A percentile compares a stretch with the other conserved stretches of the same genome.
phyloP scores from a whole-genome alignment of 768 basidiomycete species.

The Boletus rufocinnamomeus region DNA sequence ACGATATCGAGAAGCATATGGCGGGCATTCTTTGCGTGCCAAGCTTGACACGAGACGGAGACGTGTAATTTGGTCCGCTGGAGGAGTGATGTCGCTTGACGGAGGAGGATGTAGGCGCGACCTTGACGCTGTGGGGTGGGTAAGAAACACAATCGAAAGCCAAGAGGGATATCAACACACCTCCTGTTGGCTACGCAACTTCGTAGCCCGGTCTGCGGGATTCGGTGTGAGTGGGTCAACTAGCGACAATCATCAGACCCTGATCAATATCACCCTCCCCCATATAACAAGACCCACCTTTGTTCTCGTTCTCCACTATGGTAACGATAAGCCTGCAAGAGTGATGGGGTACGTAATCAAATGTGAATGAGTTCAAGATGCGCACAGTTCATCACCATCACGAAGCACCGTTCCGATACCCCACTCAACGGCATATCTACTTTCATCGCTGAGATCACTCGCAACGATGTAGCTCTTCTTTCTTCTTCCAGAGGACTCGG shows the following conservation, averaged over 20 bases:
- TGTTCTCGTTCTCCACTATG: conserved; percentile 89
- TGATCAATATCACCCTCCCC: neutral
- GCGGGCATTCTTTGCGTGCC: conserved; percentile 94
- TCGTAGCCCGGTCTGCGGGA: conserved; percentile 70
- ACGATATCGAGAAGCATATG: conserved; percentile 93
- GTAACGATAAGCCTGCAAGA: conserved; percentile 71
- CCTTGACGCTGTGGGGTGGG: conserved; percentile 69
- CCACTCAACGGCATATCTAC: conserved; percentile 96
- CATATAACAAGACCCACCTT: conserved; percentile 51
- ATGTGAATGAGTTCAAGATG: conserved; percentile 8
- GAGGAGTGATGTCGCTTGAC: conserved; percentile 86
- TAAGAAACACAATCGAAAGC: conserved; percentile 13
- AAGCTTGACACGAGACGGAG: conserved; percentile 87
- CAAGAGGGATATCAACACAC: conserved; percentile 40
- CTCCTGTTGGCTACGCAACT: conserved; percentile 90
- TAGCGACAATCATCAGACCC: conserved; percentile 27
- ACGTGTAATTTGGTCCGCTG: conserved; percentile 91
- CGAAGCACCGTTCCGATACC: conserved; percentile 93
- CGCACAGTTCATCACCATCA: conserved; percentile 88
- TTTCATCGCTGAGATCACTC: conserved; percentile 94
- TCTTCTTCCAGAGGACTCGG: conserved; percentile 57
- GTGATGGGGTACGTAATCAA: neutral
- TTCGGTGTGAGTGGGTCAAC: conserved; percentile 73
- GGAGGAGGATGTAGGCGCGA: conserved; percentile 81
- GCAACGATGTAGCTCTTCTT: conserved; percentile 81